Evolutionary conservation across 805 yeast species (phyloP).

Genomic region (Metschnikowia matae): DNA sequence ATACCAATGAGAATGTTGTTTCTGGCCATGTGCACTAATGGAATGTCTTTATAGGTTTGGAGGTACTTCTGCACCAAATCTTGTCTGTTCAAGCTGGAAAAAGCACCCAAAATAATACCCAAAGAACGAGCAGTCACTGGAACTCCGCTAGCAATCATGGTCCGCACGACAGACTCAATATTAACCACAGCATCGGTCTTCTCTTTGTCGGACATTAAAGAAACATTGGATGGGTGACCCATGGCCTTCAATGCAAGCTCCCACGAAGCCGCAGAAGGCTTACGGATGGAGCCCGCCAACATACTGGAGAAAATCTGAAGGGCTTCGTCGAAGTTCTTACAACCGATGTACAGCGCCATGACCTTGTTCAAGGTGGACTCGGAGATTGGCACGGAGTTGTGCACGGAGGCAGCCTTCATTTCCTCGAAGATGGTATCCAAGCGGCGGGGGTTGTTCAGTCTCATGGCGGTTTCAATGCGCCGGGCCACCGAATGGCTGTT

Average conservation of each 20-base stretch:
- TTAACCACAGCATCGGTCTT: conserved; percentile 20
- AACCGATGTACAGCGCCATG: conserved; percentile 44
- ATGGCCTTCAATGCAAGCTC: conserved; percentile 52
- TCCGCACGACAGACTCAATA: conserved; percentile 28
- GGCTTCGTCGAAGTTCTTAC: conserved; percentile 33
- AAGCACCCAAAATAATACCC: conserved; percentile 45
- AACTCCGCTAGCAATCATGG: conserved; percentile 25
- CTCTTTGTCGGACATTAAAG: conserved; percentile 25
- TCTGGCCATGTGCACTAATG: conserved; percentile 37
- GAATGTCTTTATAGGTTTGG: conserved; percentile 25
- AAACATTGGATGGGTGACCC: conserved; percentile 30
- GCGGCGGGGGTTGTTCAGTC: conserved; percentile 15
- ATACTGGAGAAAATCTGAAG: conserved; percentile 50
- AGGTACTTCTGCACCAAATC: conserved; percentile 42
- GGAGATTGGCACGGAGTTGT: conserved; percentile 30
- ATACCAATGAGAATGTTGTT: conserved; percentile 46
- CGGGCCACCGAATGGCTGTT: conserved; percentile 24
- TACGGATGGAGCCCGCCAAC: conserved; percentile 29
- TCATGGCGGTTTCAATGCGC: conserved; percentile 21
- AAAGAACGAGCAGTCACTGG: conserved; percentile 47
- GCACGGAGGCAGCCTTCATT: conserved; percentile 21
- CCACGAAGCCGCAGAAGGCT: conserved; percentile 53
- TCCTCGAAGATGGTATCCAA: conserved; percentile 24
- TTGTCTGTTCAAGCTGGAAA: conserved; percentile 36
- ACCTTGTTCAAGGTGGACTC: conserved; percentile 40